These are phyloP conservation scores for Ambrosiella beaveri DNA, from an alignment of 2,329 filamentous ascomycete genomes.

Conservation along the genomic window DNA sequence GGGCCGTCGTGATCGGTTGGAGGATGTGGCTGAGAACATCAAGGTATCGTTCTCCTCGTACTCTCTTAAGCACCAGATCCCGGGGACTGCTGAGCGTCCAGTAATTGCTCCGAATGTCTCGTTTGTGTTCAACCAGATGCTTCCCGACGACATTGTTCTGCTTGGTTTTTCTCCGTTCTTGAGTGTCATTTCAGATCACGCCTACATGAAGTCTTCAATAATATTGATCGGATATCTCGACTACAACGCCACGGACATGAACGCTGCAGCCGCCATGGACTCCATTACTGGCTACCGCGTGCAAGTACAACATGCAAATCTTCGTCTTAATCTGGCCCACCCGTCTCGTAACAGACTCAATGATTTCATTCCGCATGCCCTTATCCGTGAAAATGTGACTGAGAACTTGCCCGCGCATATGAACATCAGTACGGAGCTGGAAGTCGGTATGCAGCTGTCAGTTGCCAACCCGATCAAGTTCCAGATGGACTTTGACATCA, in stretches of 20 bases:
- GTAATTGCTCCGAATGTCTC: constrained; percentile 2
- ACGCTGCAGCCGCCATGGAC: neutral
- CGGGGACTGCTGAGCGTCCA: neutral
- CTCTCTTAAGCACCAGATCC: neutral
- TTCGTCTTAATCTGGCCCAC: constrained; percentile 6
- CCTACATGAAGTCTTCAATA: constrained; percentile 4
- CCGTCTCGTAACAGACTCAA: neutral
- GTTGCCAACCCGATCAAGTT: constrained; percentile 1
- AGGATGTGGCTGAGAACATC: neutral
- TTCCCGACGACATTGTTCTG: constrained; percentile 6
- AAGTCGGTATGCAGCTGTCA: constrained; percentile 1
- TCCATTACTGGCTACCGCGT: constrained; percentile 3
- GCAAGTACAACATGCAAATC: neutral
- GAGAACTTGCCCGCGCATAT: constrained; percentile 5
- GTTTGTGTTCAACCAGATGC: constrained; percentile 1
- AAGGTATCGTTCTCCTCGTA: neutral
- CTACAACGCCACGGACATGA: constrained; percentile 6
- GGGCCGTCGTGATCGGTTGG: neutral
- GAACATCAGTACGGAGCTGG: constrained; percentile 6
- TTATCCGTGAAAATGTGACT: constrained; percentile 3
- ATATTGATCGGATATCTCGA: constrained; percentile 7
- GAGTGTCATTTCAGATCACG: constrained; percentile 4
- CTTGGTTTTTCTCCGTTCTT: constrained; percentile 5
- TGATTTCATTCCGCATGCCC: constrained; percentile 1
- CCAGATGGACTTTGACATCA: neutral